Evolutionary conservation across 768 basidiomycete species (phyloP), one percentile per base, ranked within the genome.

Genomic region (Cystofilobasidium ferigula): DNA sequence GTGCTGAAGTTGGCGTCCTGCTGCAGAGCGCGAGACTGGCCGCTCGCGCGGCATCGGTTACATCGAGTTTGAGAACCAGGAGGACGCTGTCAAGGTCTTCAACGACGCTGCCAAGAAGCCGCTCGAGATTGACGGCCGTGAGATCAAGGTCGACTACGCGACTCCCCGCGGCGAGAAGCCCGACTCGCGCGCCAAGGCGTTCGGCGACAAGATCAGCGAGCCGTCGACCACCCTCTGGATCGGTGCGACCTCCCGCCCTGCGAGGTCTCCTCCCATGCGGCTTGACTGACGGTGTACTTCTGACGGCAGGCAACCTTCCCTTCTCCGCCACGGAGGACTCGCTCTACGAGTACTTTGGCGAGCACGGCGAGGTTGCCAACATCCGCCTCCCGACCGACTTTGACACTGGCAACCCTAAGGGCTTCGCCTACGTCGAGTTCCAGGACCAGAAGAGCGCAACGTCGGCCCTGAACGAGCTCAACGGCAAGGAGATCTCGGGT

Each of bases 391-490:
- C 92, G 34, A 95, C 92, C 43, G 92, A 98, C 76, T 81, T 88
- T 70, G 95, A 99, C 57, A 82, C 87, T 8, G 92, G 91, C 34
- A 82, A 80, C 69, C 85, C 89, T 54, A 98, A 97, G 77, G 95
- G 95, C 72, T 98, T 94, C 77, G 95, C 85, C 28, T 98, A 98
- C 77, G 88, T 99, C 73, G 91, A 97, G 76, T 95, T 93, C 76
- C 83, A 85, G 70, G 85, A 86, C 71, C 72, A 89, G 43, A 87
- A 85, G 30, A 78, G 81, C 63, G 88, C 95, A 13, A 86, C 85
- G 78, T 85, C 84, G 73, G 94, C 94, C 2, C 83, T 84, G 67
- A 83, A 81, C 71, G 71, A 81, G 5, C 80, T 83, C 32, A 80
- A 82, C 45, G 88, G 89, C 38, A 76, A 79, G 64, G 88, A 92